Base-by-base conservation (phyloP, 164 flowering plant genomes). In the Brasenia schreberi region DNA sequence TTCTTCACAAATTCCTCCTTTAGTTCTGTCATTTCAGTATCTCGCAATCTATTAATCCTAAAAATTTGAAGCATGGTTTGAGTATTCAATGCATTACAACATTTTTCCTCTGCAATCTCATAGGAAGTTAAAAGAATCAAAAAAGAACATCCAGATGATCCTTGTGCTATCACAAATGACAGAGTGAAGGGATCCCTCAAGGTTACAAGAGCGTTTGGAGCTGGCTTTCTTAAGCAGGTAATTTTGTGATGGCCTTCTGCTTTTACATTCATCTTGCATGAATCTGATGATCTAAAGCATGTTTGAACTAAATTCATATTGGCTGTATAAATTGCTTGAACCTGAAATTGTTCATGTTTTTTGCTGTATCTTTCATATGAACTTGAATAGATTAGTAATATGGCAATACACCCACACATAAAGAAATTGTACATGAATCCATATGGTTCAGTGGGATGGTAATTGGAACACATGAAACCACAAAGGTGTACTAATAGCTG, bases 141-240 rank as follows among this genome's bases (percentile, higher is more conserved):
- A 76, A 80, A 71, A 23, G 96, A 83, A 39, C 97, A 92, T 74
- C 87, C 83, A 1, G 89, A 86, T 67, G 97, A 92, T 73, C 67
- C 81, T 59, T 77, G 65, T 23, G 90, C 89, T 18, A 67, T 92
- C 1, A 53, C 68, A 19, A 89, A 89, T n/a, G 88, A 87, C 42
- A 74, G 96, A 5, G 96, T 92, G 52, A 92, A 92, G 68, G 96
- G 97, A 43, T 86, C 87, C 12, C 75, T 92, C 80, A 92, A 92
- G 81, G 92, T 89, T 75, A 92, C 97, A 18, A 77, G 97, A 19
- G 97, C 97, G 19, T 92, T 92, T 53, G 97, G 97, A 0, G 96
- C 94, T 19, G 97, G 97, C 18, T 92, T 83, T 74, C 92, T 92
- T 64, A 92, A 92, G 72, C 94, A 92, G 88, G 96, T 91, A 77